Evolutionary conservation across 106 monocot species (phyloP), one percentile per base, ranked within the genome.

Genomic region (Dioscorea alata): DNA sequence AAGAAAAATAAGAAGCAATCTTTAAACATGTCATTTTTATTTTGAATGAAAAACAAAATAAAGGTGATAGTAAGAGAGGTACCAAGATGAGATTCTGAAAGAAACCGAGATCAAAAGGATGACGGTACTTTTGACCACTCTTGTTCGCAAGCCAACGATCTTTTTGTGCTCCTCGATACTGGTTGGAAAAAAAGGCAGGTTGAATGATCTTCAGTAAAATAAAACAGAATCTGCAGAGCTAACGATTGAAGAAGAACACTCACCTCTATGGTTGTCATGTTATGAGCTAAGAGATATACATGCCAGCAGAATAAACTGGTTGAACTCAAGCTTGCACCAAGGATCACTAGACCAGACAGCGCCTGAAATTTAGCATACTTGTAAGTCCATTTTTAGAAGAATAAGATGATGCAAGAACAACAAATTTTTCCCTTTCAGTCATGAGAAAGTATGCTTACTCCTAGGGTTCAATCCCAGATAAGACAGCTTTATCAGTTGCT

Each of bases 231-330:
- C 0, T 23, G 52, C 0, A 35, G 15, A 34, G 28, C 69, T 65
- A n/a, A 63, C 59, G 12, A 57, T 49, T 63, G 20, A 14, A 20
- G 6, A 8, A 19, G n/a, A 23, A 21, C 33, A 61, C 61, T 60
- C 7, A 83, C 89, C 85, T 90, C 89, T 75, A 90, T 90, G 20
- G 89, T 90, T 42, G 85, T 85, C 72, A 83, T 70, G 76, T 90
- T 90, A 34, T 75, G 76, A 49, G 76, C 52, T 34, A 83, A 66
- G 54, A 90, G 85, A 71, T 85, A 85, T 49, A 90, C 74, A 68
- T 90, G 85, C 89, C 89, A 90, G 66, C 65, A 76, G 58, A 90
- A 74, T 5, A 90, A 61, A 77, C 74, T 79, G 71, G 73, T 74
- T 23, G 63, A 74, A 21, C 70, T 73, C 42, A 85, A 34, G 75